Base-by-base conservation (phyloP, 192 early-diverging fungal genomes). In the Entomortierella parvispora region DNA sequence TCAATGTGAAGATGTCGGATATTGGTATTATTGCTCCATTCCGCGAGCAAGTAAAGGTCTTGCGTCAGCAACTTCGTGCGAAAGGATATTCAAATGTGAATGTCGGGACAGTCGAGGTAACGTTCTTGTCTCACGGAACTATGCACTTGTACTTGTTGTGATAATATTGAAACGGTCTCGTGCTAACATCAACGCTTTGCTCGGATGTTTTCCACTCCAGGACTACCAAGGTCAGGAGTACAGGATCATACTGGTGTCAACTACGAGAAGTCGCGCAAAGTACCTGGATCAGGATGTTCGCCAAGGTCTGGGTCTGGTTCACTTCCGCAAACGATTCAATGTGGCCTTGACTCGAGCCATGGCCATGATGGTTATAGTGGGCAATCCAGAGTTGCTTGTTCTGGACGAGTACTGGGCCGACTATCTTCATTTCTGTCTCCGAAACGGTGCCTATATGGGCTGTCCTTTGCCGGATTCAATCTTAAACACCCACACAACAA, bases 21-120 rank as follows among this genome's bases (percentile, higher is more conserved):
- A 74, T 89, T 80, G 87, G 86, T 43, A 79, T 89, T 14, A 88
- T 89, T 33, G 64, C 84, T 0, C 84, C 87, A 2, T 87, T 86
- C 66, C 75, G 86, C 2, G 83, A 86, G 52, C 86, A 87, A 60
- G 86, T 87, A 50, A 79, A 80, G 58, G 32, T 68, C 22, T 49
- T 87, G 49, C 79, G 84, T 20, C 68, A 59, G 32, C 25, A 82
- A 10, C 70, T 87, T 29, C 58, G 82, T 40, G 52, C 66, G 2
- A 56, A 60, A n/a, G 66, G 71, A 18, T 63, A 75, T 26, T 75
- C 79, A 4, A 58, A 65, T 3, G 76, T 79, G 2, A 71, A 80
- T n/a, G 78, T 71, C 50, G 72, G 72, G 62, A 76, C 72, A 10
- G 72, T 76, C 6, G 72, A 76, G 72, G 72, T 76, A 75, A n/a